Evolutionary conservation across 1,139 yeast species (phyloP), one percentile per base, ranked within the genome.

Genomic region (Suhomyces panamericanus): DNA sequence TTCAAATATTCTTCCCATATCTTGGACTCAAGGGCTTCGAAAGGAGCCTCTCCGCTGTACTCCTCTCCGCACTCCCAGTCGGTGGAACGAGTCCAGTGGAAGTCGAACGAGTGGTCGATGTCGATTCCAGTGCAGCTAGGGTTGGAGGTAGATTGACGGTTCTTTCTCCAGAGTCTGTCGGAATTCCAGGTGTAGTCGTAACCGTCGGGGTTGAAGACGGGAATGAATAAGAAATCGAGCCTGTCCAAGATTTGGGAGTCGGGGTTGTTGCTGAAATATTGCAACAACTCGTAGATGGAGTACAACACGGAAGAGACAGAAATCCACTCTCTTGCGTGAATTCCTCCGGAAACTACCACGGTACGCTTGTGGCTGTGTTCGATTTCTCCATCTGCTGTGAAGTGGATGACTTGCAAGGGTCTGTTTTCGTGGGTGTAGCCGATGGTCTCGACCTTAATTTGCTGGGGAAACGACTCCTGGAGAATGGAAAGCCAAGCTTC

Each of bases 271-370:
- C 37, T 79, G 57, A 82, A 83, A 47, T 73, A 77, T 16, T 73
- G 63, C 39, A 87, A 64, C 37, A 88, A 59, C 47, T 77, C 71
- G 53, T 79, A 81, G 32, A 89, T 63, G 11, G 81, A 65, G 60
- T 78, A 87, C 49, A 88, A 77, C 1, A 80, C 83, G 0, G 93
- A 75, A 8, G 91, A 79, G 4, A 84, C 81, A 26, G 91, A 80
- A 15, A 89, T 77, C 97, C 97, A 90, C 64, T 90, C 97, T 40
- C 97, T 75, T 0, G 96, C 95, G 64, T 90, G 96, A 2, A 85
- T 76, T 1, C 96, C 96, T 16, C 93, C 91, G 0, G 93, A 81
- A 12, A 90, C 72, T 1, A 89, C 86, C 39, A 90, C 76, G 0
- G 95, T 86, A 58, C 81, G 83, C 56, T 80, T 77, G 15, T 73